A percentile compares a stretch with the other conserved stretches of the same genome.
phyloP scores from a whole-genome alignment of 371 early-diverging fungal species.

The Mucor racemosus region DNA sequence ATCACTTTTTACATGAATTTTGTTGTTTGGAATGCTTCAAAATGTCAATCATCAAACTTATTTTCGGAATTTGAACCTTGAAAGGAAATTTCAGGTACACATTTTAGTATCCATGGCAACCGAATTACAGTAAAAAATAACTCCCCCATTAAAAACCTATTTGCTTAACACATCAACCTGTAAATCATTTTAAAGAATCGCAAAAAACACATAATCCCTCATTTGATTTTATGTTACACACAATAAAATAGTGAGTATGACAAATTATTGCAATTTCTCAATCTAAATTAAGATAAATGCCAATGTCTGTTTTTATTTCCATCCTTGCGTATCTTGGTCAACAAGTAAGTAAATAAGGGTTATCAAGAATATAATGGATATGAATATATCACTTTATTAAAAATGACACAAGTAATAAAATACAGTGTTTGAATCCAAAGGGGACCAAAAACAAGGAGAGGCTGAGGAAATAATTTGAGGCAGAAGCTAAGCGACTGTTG shows the following conservation, averaged over 20 bases:
- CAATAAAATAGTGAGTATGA: neutral
- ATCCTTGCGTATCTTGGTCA: no score
- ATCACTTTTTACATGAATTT: neutral
- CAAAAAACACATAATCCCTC: neutral
- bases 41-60: neutral
- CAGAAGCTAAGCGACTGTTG: no score
- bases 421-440: no score
- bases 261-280: neutral
- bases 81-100: constrained; percentile 1
- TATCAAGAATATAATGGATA: no score
- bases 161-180: neutral
- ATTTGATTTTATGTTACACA: neutral
- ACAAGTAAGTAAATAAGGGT: no score
- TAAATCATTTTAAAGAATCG: neutral
- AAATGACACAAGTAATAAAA: no score
- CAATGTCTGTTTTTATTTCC: neutral
- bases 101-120: neutral
- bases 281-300: neutral
- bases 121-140: neutral
- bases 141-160: neutral
- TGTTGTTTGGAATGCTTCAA: constrained; percentile 3
- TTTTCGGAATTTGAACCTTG: neutral
- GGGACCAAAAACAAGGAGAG: no score
- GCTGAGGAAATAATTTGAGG: no score
- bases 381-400: no score